phyloP scores from a whole-genome alignment of 163 green algal genomes.

The Prototheca cutis region DNA sequence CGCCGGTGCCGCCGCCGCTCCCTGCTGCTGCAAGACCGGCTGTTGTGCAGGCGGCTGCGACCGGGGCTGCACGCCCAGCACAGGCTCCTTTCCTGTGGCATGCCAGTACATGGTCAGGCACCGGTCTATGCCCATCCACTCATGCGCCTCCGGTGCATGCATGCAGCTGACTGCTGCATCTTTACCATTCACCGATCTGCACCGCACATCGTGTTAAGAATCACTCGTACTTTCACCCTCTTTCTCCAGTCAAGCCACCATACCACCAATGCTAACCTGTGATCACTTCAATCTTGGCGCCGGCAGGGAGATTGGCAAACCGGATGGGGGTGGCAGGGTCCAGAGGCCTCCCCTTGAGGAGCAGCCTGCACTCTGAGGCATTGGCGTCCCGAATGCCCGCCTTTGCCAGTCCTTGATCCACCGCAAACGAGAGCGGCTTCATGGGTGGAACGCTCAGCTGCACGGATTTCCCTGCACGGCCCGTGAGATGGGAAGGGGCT shows the following conservation, averaged over 20 bases:
- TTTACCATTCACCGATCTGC: no score
- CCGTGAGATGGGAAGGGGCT: no score
- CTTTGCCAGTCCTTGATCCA: constrained; percentile 9
- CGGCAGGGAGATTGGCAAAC: constrained; percentile 32
- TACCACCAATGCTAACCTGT: constrained; percentile 14
- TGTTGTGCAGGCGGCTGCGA: no score
- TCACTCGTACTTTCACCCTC: no score
- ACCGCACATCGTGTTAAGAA: no score
- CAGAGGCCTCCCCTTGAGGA: constrained; percentile 21
- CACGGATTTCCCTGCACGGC: constrained; percentile 14
- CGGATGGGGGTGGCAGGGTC: constrained; percentile 25
- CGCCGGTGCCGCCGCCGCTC: no score
- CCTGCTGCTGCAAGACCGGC: no score
- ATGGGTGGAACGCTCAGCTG: constrained; percentile 17
- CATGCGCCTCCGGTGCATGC: not conserved
- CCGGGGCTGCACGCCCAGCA: constrained; percentile 14
- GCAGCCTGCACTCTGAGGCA: constrained; percentile 19
- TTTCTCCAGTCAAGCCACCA: no score
- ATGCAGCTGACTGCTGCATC: no score
- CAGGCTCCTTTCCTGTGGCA: constrained; percentile 6
- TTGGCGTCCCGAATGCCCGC: constrained; percentile 1
- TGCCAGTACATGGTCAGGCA: no score
- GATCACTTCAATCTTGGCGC: constrained; percentile 28
- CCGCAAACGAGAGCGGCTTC: constrained; percentile 16
- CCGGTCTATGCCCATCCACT: no score